Conservation (phyloP, 73 alveolate species). For the Paraurostyla sp. region DNA sequence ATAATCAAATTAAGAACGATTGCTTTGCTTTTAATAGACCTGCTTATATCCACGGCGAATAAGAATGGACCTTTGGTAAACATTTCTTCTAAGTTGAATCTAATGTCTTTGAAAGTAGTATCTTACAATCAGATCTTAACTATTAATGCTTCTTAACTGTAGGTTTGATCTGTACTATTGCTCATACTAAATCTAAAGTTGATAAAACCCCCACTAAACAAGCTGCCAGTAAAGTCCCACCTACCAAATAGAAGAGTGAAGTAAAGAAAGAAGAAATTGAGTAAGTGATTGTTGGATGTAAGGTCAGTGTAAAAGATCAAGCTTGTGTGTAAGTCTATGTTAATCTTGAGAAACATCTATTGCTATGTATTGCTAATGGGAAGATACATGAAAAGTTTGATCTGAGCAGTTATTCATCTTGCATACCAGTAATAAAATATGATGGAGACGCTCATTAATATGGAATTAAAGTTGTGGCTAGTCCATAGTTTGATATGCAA, state of each 20-base stretch:
- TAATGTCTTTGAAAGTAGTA: not conserved
- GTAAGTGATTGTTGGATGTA: constrained; percentile 42
- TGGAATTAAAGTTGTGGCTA: constrained; percentile 7
- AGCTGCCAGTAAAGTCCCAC: not conserved
- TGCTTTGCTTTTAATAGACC: not conserved
- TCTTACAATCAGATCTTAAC: not conserved
- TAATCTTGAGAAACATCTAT: constrained; percentile 17
- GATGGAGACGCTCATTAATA: constrained; percentile 58
- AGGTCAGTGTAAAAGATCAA: constrained; percentile 20
- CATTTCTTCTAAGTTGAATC: constrained; percentile 56
- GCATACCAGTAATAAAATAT: constrained; percentile 37
- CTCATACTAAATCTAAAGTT: not conserved
- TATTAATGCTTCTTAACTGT: constrained; percentile 25
- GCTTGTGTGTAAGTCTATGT: constrained; percentile 34
- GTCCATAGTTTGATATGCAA: constrained; percentile 6
- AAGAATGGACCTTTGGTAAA: constrained; percentile 59
- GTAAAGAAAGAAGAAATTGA: constrained; percentile 18
- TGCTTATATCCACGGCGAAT: constrained; percentile 37
- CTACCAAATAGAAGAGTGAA: not conserved
- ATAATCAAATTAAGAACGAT: constrained; percentile 9
- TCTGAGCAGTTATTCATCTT: constrained; percentile 18
- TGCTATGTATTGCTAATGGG: constrained; percentile 51
- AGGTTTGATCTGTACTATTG: constrained; percentile 36
- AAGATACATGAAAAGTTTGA: constrained; percentile 42
- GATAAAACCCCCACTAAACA: constrained; percentile 7